Base-by-base conservation (phyloP, 805 yeast species). In the Lachancea nothofagi region DNA sequence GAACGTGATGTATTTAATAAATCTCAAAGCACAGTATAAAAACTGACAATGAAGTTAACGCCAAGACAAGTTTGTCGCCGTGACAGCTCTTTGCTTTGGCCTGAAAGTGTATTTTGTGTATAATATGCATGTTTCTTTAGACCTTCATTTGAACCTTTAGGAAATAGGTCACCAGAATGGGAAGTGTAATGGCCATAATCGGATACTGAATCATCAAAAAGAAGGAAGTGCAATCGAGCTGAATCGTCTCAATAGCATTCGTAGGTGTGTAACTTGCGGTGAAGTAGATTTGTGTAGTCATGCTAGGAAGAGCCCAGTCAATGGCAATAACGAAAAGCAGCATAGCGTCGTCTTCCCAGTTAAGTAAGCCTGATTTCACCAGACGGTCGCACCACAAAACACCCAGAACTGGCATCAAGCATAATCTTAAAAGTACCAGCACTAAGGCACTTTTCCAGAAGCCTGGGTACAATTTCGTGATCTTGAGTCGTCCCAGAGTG, bases 191-290 rank as follows among this genome's bases (percentile, higher is more conserved):
- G 9, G 77, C 76, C 53, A 89, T 62, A 4, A 78, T 49, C 1
- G 80, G 67, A 55, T 90, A 90, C 57, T 87, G 96, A 14, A 74
- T 70, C 54, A 90, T 75, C 47, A 89, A 69, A 22, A 76, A 71
- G 22, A 87, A 68, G 0, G 96, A 93, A 37, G 87, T 69, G 57
- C 94, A 83, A 57, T 90, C 95, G 80, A 90, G 79, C 59, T 88
- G 74, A 5, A 57, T 43, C 33, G 69, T 67, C 6, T 64, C 67
- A n/a, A 40, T 41, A 8, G 63, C 63, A 15, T 65, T 69, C 2
- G 78, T 77, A n/a, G 90, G 93, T 1, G 89, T 79, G 61, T 78
- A 83, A 56, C 85, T 78, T 3, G 96, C 93, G 1, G 97, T 88
- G 42, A 90, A 69, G 59, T 89, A 93, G 31, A 90, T 80, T 51